Base-by-base conservation (phyloP, 2,329 filamentous ascomycete genomes). In the Trichoderma afroharzianum region DNA sequence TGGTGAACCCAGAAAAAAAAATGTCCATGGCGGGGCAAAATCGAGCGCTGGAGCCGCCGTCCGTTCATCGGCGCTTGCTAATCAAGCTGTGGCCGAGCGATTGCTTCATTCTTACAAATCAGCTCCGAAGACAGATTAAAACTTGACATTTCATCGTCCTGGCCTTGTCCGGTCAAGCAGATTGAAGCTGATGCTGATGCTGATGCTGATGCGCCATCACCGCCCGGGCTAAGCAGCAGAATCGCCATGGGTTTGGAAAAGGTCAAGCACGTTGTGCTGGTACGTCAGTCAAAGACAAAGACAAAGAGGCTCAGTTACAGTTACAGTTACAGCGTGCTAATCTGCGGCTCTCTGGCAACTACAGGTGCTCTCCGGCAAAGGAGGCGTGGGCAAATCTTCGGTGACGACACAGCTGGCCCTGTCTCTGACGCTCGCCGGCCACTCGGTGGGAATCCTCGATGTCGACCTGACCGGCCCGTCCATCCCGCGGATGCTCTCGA, bases 381-480 rank as follows among this genome's bases (percentile, higher is more conserved):
- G 96, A 78, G 96, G 96, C 76, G 96, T 99, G 24, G 96, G 96
- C 72, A 99, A 99, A 85, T 98, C 95, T 57, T 97, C 94, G 67
- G 91, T 98, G n/a, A 98, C 96, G 0, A 97, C 95, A 1, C 96
- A 99, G 81, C 90, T 99, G 18, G 96, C 96, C 9, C 88, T 99
- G 47, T 94, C 95, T 0, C 90, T 99, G 36, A 91, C 94, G 2
- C 88, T 96, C 1, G 89, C 93, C 74, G 95, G 95, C 71, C 89
- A 95, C 80, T 94, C 93, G 0, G 95, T 98, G 57, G 96, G 96
- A 68, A 94, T 99, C 32, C 92, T 99, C 75, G 96, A 99, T 80
- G 91, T 98, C 79, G 96, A 99, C 80, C 88, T 99, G 21, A 99
- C 96, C 1, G 96, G 96, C 0, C 96, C 96, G 18, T 98, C 95